Evolutionary conservation across 345 rosid genomes (phyloP).

Genomic region (Turnera subulata): DNA sequence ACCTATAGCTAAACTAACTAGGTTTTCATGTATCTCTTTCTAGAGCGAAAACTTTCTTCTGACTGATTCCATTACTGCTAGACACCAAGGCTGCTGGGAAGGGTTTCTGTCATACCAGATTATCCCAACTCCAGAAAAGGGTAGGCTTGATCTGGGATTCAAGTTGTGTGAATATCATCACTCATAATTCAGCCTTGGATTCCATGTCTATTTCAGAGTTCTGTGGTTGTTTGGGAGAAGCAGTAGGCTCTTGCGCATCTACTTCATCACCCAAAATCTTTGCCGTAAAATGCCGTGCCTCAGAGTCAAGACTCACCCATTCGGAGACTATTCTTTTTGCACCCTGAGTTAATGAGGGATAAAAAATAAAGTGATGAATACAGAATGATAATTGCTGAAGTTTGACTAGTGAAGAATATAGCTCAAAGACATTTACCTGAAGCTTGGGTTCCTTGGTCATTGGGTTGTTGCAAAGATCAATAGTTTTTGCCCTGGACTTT

Average conservation of each 20-base stretch:
- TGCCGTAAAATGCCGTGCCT: conserved; percentile 71
- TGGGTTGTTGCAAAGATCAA: conserved; percentile 98
- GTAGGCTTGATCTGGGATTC: not conserved
- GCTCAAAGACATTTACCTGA: conserved; percentile 41
- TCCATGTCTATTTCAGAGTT: conserved; percentile 47
- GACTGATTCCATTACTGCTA: not conserved
- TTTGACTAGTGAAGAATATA: not conserved
- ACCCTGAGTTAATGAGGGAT: conserved; percentile 43
- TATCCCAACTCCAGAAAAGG: not conserved
- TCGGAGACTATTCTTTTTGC: conserved; percentile 84
- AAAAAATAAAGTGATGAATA: not conserved
- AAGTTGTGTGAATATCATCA: not conserved
- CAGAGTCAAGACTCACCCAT: conserved; percentile 74
- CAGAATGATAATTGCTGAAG: not conserved
- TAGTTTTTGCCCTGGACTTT: conserved; percentile 88
- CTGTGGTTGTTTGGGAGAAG: conserved; percentile 21
- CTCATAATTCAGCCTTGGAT: conserved; percentile 70
- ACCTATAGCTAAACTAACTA: no score
- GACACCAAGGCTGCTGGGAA: not conserved
- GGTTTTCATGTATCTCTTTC: no score
- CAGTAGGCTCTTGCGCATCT: conserved; percentile 40
- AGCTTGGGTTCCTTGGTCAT: conserved; percentile 99
- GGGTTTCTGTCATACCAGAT: not conserved
- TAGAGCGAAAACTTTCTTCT: no score
- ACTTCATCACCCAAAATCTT: conserved; percentile 71